Base-by-base conservation (phyloP, 257 asterid species). In the Craterostigma plantagineum region DNA sequence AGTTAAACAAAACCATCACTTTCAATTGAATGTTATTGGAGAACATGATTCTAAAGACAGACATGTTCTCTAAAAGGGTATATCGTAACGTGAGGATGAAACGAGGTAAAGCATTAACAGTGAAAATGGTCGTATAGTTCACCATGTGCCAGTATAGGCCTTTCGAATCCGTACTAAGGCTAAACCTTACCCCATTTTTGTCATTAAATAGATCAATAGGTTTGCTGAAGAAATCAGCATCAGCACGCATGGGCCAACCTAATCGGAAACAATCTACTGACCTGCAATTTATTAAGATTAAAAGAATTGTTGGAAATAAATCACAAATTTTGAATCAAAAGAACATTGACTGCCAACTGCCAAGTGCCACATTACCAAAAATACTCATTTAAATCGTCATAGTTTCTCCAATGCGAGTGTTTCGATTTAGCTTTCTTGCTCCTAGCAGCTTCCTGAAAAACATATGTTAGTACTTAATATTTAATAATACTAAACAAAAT, bases 181-280 rank as follows among this genome's bases (percentile, higher is more conserved):
- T 10, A 1, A n/a, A n/a, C n/a, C n/a, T 55, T 74, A 90, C 98
- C 90, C 75, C 92, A 38, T 63, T 79, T 61, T 63, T 82, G 55
- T 79, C 93, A 57, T 56, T 64, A 51, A 35, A 55, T 51, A 47
- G 62, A 51, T 62, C 75, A 13, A 51, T 54, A 0, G 81, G 73
- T 55, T 50, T 69, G 56, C 93, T 76, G 60, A 90, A 90, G 68
- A 79, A 90, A 71, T 90, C 95, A 66, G 95, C 98, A 70, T 90
- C 92, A 50, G 95, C 95, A 4, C 95, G 98, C 98, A 90, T 90
- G 35, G 98, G 98, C 98, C 98, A 90, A 49, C 98, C 95, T 63
- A 90, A 60, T 18, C 95, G 91, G 61, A 90, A 90, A 70, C 98
- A 90, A 68, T 90, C 98, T 49, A 70, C 95, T 7, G 98, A 79